Conservation (phyloP, 2,329 filamentous ascomycete species). For the Pestalotiopsis fici region DNA sequence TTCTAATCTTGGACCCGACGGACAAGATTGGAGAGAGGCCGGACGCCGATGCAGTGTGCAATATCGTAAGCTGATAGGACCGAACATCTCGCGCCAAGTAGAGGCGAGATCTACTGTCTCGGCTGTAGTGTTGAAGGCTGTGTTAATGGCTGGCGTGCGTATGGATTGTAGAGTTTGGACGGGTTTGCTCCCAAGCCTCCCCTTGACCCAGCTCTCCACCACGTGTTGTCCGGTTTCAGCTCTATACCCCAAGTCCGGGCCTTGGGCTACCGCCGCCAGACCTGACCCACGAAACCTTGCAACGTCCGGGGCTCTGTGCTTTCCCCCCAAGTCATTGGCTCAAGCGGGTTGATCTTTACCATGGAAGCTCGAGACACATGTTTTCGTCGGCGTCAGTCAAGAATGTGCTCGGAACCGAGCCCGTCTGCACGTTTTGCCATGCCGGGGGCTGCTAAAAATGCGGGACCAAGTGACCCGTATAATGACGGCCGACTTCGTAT, state of each 20-base stretch:
- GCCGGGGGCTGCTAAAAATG: neutral
- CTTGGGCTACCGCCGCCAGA: neutral
- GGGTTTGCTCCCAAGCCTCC: neutral
- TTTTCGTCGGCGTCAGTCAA: neutral
- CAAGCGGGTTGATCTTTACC: neutral
- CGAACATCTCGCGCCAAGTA: neutral
- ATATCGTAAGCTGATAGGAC: neutral
- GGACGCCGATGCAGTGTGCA: neutral
- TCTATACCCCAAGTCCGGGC: neutral
- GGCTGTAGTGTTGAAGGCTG: neutral
- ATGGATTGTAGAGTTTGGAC: neutral
- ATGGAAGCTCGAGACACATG: neutral
- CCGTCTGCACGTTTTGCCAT: neutral
- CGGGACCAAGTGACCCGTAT: neutral
- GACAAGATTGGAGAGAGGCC: neutral
- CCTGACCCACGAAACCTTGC: neutral
- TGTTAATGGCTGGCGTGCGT: neutral
- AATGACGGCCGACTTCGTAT: neutral
- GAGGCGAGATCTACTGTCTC: neutral
- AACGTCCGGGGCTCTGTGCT: slow-evolving; percentile 6
- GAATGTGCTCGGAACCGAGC: neutral
- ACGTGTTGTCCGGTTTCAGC: slow-evolving; percentile 4
- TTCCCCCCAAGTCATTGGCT: neutral
- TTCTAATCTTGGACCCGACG: neutral
- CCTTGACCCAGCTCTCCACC: neutral